phyloP scores from a whole-genome alignment of 768 basidiomycete species.

The Tulasnella calospora region DNA sequence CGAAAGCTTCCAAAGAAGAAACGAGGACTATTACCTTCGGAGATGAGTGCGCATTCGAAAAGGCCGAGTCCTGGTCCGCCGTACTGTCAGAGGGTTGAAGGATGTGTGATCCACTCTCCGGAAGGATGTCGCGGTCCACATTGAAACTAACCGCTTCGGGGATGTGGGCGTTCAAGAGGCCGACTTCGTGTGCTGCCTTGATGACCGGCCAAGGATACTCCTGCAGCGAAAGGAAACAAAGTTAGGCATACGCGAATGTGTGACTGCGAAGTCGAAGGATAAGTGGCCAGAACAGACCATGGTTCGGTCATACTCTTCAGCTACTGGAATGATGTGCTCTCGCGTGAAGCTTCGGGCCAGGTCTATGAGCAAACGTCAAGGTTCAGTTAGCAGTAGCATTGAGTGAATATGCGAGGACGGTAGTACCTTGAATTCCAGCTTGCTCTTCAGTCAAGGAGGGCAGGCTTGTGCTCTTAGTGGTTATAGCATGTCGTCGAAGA shows the following conservation, averaged over 20 bases:
- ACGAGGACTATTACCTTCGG: slow-evolving; percentile 32
- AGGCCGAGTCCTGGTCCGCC: slow-evolving; percentile 38
- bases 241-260: background rate
- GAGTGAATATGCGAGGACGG: background rate
- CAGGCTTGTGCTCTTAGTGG: background rate
- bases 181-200: slow-evolving; percentile 38
- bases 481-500: background rate
- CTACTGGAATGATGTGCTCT: slow-evolving; percentile 37
- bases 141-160: slow-evolving; percentile 35
- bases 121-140: background rate
- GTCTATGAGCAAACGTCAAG: slow-evolving; percentile 28
- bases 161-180: slow-evolving; percentile 39
- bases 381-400: background rate
- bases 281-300: slow-evolving; percentile 32
- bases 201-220: slow-evolving; percentile 39
- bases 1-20: background rate
- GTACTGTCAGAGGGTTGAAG: slow-evolving; percentile 30
- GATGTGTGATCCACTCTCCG: background rate
- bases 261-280: background rate
- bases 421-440: slow-evolving; percentile 35
- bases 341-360: slow-evolving; percentile 33
- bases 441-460: slow-evolving; percentile 38
- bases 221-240: background rate
- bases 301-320: slow-evolving; percentile 38
- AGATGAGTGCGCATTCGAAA: slow-evolving; percentile 37